Conservation (phyloP, 2,329 filamentous ascomycete species). For the Calycina marina region DNA sequence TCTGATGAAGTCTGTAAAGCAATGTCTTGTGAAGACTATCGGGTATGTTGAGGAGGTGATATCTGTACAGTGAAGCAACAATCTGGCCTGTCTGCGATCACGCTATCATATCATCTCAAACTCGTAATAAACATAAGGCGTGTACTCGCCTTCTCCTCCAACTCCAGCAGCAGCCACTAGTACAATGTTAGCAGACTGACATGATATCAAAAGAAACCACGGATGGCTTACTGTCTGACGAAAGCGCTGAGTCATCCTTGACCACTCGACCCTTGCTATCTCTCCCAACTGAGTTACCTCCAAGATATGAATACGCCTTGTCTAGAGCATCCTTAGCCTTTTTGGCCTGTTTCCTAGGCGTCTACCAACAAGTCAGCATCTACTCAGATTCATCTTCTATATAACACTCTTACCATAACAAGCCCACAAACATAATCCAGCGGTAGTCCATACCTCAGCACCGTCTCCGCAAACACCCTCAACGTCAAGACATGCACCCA, state of each 20-base stretch:
- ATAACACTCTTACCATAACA: slow-evolving; percentile 53
- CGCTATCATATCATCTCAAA: slow-evolving; percentile 55
- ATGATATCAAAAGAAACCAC: not conserved
- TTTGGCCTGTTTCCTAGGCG: slow-evolving; percentile 65
- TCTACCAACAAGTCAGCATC: slow-evolving; percentile 36
- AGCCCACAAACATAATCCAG: slow-evolving; percentile 77
- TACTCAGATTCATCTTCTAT: not conserved
- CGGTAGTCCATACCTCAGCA: slow-evolving; percentile 88
- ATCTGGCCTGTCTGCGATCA: no score
- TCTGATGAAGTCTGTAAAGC: no score
- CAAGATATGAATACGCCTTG: slow-evolving; percentile 75
- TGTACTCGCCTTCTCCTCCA: slow-evolving; percentile 72
- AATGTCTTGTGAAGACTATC: no score
- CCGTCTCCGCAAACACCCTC: slow-evolving; percentile 92
- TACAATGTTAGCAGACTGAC: not conserved
- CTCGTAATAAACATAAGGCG: slow-evolving; percentile 93
- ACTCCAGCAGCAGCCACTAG: slow-evolving; percentile 60
- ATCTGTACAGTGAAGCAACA: not conserved
- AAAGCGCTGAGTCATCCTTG: slow-evolving; percentile 71
- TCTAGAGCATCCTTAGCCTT: slow-evolving; percentile 73
- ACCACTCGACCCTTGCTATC: slow-evolving; percentile 88
- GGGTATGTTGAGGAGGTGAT: no score
- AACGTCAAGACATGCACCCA: slow-evolving; percentile 88
- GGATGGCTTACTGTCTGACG: slow-evolving; percentile 41
- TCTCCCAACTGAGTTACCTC: slow-evolving; percentile 81